Percentiles rank a stretch among this genome's conserved stretches.
These are phyloP conservation scores for Fraxinus platypoda DNA, from an alignment of 305 asterid species.

Conservation along the genomic window DNA sequence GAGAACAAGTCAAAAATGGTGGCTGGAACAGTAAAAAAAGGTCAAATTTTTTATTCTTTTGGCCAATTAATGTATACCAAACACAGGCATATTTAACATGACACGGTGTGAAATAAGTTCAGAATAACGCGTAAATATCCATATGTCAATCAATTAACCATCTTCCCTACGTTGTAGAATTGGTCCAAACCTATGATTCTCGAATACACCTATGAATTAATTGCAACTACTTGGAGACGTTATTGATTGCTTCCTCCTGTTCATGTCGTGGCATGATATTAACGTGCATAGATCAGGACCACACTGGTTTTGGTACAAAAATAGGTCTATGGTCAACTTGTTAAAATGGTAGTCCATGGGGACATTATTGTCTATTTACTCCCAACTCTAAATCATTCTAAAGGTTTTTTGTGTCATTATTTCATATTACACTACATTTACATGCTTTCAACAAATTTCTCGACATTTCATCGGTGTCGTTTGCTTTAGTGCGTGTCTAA, in stretches of 20 bases:
- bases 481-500: no score
- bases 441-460: no score
- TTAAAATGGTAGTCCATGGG: background rate
- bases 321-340: background rate
- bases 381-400: background rate
- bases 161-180: background rate
- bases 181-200: background rate
- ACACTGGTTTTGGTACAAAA: background rate
- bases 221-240: background rate
- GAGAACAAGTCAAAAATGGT: no score
- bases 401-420: no score
- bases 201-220: background rate
- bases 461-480: no score
- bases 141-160: background rate
- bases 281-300: background rate
- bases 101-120: background rate
- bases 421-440: no score
- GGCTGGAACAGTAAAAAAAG: no score
- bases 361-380: background rate
- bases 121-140: background rate
- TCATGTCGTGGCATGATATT: background rate
- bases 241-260: background rate
- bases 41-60: no score
- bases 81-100: no score
- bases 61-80: no score